Evolutionary conservation across 2,329 filamentous ascomycete species (phyloP).

Genomic region (Talaromyces sp.): DNA sequence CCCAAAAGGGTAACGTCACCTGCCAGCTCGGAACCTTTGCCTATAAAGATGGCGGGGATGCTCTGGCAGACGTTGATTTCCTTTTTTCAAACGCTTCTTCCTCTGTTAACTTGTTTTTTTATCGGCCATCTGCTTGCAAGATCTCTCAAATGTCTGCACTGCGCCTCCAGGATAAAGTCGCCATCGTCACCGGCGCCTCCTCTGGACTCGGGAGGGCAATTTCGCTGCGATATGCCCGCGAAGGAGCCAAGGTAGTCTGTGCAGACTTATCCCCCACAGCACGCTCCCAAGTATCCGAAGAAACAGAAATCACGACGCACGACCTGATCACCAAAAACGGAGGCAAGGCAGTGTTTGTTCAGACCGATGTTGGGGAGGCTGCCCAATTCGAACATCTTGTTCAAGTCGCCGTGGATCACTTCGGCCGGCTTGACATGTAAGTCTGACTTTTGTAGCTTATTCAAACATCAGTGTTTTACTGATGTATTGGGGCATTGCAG

Average conservation of each 20-base stretch:
- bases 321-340: conserved; percentile 33
- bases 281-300: not conserved
- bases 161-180: conserved; percentile 7
- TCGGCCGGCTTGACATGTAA: conserved; percentile 1
- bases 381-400: conserved; percentile 36
- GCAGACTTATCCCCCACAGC: conserved; percentile 14
- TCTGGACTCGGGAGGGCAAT: conserved; percentile 18
- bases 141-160: conserved; percentile 11
- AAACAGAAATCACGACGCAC: conserved; percentile 30
- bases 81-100: too few species aligned
- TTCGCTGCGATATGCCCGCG: conserved; percentile 16
- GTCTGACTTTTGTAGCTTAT: not conserved
- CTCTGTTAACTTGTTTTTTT: too few species aligned
- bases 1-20: not conserved
- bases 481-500: conserved; percentile 20
- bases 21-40: not conserved
- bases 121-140: too few species aligned
- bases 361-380: conserved; percentile 40
- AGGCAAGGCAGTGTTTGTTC: conserved; percentile 39
- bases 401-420: conserved; percentile 24
- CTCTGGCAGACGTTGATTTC: too few species aligned
- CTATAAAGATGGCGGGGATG: too few species aligned
- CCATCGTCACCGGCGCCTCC: conserved; percentile 19
- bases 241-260: conserved; percentile 21
- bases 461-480: not conserved